Evolutionary conservation across 2,329 filamentous ascomycete species (phyloP).

Genomic region (Rugonectria rugulosa): DNA sequence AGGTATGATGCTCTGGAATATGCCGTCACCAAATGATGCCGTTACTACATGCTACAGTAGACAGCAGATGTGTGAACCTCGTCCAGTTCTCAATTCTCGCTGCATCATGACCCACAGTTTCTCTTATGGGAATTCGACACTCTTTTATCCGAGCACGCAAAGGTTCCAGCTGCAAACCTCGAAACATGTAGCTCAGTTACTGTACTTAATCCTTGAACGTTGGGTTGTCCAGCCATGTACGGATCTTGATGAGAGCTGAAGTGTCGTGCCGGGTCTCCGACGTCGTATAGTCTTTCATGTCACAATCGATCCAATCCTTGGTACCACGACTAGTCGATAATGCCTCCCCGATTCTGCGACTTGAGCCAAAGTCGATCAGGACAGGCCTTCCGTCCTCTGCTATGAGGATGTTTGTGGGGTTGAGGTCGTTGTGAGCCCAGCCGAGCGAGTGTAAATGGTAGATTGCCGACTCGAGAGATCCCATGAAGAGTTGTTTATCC

Average conservation of each 20-base stretch:
- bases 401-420: conserved; percentile 24
- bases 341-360: conserved; percentile 20
- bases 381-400: conserved; percentile 16
- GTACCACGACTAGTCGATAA: conserved; percentile 20
- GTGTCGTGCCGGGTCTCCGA: conserved; percentile 22
- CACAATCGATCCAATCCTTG: conserved; percentile 20
- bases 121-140: conserved; percentile 4
- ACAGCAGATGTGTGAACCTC: conserved; percentile 3
- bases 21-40: conserved; percentile 1
- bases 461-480: conserved; percentile 17
- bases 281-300: conserved; percentile 22
- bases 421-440: conserved; percentile 27
- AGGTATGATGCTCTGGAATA: conserved; percentile 1
- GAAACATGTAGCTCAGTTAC: conserved; percentile 3
- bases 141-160: neutral
- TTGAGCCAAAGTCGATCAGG: conserved; percentile 21
- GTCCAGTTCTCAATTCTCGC: conserved; percentile 2
- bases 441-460: conserved; percentile 24
- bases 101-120: conserved; percentile 1
- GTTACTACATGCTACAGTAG: neutral
- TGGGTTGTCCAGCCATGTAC: conserved; percentile 16
- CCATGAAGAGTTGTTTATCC: conserved; percentile 15
- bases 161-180: conserved; percentile 7
- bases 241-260: conserved; percentile 20
- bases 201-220: conserved; percentile 19